Evolutionary conservation across 2,329 filamentous ascomycete genomes (phyloP), one percentile per base, ranked within the genome.

Genomic region (Diaporthe caulivora): DNA sequence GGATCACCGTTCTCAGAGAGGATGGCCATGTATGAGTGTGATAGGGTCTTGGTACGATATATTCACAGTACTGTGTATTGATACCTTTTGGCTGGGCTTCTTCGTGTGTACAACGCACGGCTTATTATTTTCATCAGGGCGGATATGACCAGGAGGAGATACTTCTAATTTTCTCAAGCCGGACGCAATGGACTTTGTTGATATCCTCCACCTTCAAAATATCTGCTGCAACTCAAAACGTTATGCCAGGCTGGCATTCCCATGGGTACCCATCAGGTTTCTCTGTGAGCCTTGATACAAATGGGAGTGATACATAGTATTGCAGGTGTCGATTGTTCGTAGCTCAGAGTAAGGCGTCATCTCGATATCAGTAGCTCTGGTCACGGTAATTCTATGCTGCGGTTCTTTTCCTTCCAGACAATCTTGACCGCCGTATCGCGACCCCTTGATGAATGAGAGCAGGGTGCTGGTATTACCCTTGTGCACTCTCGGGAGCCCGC

Each of bases 281-380:
- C 13, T 17, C 6, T 64, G 58, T 4, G 24, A 47, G 17, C 34
- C 58, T 64, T 47, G n/a, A 31, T 64, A 64, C 15, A 64, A 31
- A 31, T 64, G 58, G 9, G 40, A 29, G n/a, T 64, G 58, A 17
- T 64, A 64, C 58, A 64, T n/a, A n/a, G n/a, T 64, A 29, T 64
- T 42, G 13, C 34, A 24, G 6, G 26, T 17, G 7, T 64, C 58
- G 4, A 47, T 11, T 5, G 58, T 29, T 31, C 24, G 58, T 31
- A 49, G 40, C 58, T 64, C 58, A 13, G 58, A 64, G 29, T 47
- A 64, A 21, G 40, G 40, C 21, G 40, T 8, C 58, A 64, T 47
- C 15, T 64, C 58, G 8, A 64, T 31, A 29, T 64, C 58, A 6
- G 8, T 64, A 8, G 44, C 24, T 18, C 26, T 26, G 24, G 58